Evolutionary conservation across 371 early-diverging fungal species (phyloP), one percentile per base, ranked within the genome.

Genomic region (Mortierella sp.): DNA sequence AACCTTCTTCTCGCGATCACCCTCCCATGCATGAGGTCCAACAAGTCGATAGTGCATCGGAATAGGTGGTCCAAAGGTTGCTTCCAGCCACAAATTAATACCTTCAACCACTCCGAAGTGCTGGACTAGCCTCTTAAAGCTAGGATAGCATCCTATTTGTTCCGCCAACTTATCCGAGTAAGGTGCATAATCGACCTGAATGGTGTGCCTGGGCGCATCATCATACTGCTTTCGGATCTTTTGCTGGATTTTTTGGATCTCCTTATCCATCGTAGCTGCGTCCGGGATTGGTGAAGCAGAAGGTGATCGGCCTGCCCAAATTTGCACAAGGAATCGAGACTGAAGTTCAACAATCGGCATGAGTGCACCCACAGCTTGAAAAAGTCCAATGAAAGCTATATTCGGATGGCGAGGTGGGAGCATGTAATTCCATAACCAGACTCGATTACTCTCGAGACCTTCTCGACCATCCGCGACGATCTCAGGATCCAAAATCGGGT

Each of bases 331-430:
- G 75, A 81, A 86, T 3, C 86, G 82, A 19, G 79, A 57, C 68
- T 88, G 86, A 70, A 88, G 75, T 66, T 88, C 86, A 9, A 83
- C 64, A 35, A 84, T 82, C 22, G 86, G 86, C 75, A 85, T 83
- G 49, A 86, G 53, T 26, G 88, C 81, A 0, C 88, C 88, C 22
- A 68, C 49, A 8, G 86, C 83, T 57, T 87, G 87, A 19, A 83
- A 70, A 34, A 89, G 73, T 29, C 86, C 87, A 15, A 87, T 70
- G 65, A 89, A 87, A 2, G 87, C 87, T 43, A 89, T 61, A 66
- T 86, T 87, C 19, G 66, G 64, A 61, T 83, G 83, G 10, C 75
- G 64, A 29, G 84, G 70, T 2, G 89, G 86, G 23, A 86, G 70
- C 58, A 89, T 76, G n/a, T 68, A 66, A 31, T 82, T 82, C 78